phyloP scores from a whole-genome alignment of 2,329 filamentous ascomycete genomes.

The Trichoderma lentiforme region DNA sequence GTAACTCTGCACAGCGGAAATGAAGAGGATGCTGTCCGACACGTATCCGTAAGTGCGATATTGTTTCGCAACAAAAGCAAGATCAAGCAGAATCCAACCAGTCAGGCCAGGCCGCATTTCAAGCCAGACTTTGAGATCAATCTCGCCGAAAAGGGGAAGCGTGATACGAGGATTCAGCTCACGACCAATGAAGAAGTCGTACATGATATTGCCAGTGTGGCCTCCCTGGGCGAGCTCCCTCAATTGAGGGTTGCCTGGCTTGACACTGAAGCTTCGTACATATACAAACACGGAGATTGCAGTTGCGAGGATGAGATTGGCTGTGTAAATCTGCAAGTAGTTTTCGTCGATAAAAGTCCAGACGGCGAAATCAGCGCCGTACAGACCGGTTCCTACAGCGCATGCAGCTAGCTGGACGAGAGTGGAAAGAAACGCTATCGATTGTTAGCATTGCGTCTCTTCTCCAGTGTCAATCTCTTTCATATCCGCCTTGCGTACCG shows the following conservation, averaged over 20 bases:
- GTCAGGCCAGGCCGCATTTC: constrained; percentile 85
- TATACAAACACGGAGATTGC: constrained; percentile 73
- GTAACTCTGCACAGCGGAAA: constrained; percentile 69
- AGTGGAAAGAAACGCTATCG: constrained; percentile 68
- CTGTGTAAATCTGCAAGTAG: constrained; percentile 77
- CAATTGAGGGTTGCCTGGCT: constrained; percentile 62
- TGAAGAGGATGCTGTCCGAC: constrained; percentile 77
- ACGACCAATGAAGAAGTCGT: constrained; percentile 95
- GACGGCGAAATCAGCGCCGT: constrained; percentile 75
- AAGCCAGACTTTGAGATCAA: constrained; percentile 85
- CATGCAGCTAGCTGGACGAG: constrained; percentile 65
- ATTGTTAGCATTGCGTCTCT: background rate
- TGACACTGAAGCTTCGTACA: constrained; percentile 71
- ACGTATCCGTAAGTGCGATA: constrained; percentile 76
- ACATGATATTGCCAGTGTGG: constrained; percentile 74
- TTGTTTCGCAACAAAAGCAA: constrained; percentile 80
- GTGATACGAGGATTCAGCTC: constrained; percentile 84
- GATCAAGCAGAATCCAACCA: constrained; percentile 78
- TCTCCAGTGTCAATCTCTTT: background rate
- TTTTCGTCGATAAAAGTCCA: constrained; percentile 92
- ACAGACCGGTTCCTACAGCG: constrained; percentile 66
- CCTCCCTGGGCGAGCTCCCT: constrained; percentile 79
- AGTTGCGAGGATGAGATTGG: constrained; percentile 73
- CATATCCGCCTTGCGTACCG: constrained; percentile 37
- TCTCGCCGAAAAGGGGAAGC: constrained; percentile 71